These are phyloP conservation scores for Candida qinlingensis DNA, from an alignment of 805 yeast species.

Conservation along the genomic window DNA sequence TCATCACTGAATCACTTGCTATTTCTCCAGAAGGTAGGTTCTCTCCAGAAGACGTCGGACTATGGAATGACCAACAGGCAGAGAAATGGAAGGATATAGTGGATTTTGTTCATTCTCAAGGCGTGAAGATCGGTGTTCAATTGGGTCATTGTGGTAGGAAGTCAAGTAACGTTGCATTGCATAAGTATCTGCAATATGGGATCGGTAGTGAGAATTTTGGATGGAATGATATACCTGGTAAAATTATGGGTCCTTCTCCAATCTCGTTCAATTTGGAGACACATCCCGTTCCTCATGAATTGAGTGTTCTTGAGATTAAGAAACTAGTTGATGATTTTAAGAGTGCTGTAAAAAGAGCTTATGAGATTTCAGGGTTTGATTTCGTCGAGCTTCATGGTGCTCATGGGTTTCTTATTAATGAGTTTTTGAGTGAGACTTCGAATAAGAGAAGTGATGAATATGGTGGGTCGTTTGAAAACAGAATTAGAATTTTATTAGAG, in stretches of 20 bases:
- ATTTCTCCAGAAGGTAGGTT: conserved; percentile 37
- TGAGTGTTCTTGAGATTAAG: conserved; percentile 38
- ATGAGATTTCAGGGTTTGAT: conserved; percentile 47
- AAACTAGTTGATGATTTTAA: conserved; percentile 37
- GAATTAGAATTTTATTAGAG: conserved; percentile 45
- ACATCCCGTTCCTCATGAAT: conserved; percentile 32
- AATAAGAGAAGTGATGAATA: conserved; percentile 56
- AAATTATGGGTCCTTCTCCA: conserved; percentile 44
- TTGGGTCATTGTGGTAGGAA: conserved; percentile 53
- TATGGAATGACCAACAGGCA: conserved; percentile 48
- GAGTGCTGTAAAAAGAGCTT: conserved; percentile 43
- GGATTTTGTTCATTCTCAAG: conserved; percentile 41
- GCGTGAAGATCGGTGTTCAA: conserved; percentile 45
- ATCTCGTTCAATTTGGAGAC: conserved; percentile 22
- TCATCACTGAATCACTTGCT: conserved; percentile 41
- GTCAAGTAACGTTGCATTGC: conserved; percentile 31
- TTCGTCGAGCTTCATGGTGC: conserved; percentile 57
- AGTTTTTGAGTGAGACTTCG: conserved; percentile 38
- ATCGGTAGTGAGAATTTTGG: conserved; percentile 34
- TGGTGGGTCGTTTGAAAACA: conserved; percentile 59
- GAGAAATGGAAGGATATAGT: conserved; percentile 33
- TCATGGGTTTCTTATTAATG: conserved; percentile 51
- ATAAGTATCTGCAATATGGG: conserved; percentile 27
- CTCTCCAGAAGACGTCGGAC: conserved; percentile 41
- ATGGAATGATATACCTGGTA: conserved; percentile 31